phyloP scores from a whole-genome alignment of 1,139 yeast genomes.

The Kurtzmaniella quercitrusa region DNA sequence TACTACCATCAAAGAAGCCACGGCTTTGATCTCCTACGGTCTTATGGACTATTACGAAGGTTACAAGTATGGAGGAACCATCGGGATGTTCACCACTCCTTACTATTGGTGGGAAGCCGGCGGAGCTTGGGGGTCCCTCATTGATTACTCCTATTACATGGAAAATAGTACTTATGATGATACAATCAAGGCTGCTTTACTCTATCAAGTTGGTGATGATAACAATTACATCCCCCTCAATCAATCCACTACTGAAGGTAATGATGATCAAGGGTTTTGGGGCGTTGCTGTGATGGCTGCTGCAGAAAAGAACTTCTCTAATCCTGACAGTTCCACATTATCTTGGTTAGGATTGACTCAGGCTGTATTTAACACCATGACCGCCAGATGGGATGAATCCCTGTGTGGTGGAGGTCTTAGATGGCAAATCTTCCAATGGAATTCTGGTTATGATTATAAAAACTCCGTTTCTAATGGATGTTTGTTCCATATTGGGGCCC shows the following conservation, averaged over 20 bases:
- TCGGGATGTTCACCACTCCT: conserved; percentile 73
- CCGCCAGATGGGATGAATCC: conserved; percentile 74
- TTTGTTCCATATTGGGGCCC: conserved; percentile 80
- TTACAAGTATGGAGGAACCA: conserved; percentile 58
- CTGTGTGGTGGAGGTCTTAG: conserved; percentile 85
- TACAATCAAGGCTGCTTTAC: conserved; percentile 52
- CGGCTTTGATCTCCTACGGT: conserved; percentile 57
- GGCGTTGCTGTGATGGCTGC: conserved; percentile 81
- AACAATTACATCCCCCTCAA: conserved; percentile 71
- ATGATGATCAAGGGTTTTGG: conserved; percentile 94
- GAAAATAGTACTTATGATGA: conserved; percentile 57
- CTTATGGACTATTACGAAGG: conserved; percentile 73
- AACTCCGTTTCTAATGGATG: conserved; percentile 90
- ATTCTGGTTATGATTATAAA: conserved; percentile 88
- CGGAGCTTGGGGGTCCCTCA: conserved; percentile 75
- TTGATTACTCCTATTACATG: conserved; percentile 64
- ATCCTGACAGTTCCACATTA: conserved; percentile 42
- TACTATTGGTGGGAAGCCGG: conserved; percentile 97
- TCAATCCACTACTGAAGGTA: conserved; percentile 78
- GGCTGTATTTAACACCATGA: conserved; percentile 87
- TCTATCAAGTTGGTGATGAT: conserved; percentile 63
- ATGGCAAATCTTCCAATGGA: conserved; percentile 97
- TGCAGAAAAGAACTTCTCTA: conserved; percentile 71
- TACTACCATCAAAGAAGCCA: conserved; percentile 42
- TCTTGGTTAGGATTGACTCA: conserved; percentile 72